Evolutionary conservation across 805 yeast genomes (phyloP).

Genomic region (Saccharomycopsis selenospora): DNA sequence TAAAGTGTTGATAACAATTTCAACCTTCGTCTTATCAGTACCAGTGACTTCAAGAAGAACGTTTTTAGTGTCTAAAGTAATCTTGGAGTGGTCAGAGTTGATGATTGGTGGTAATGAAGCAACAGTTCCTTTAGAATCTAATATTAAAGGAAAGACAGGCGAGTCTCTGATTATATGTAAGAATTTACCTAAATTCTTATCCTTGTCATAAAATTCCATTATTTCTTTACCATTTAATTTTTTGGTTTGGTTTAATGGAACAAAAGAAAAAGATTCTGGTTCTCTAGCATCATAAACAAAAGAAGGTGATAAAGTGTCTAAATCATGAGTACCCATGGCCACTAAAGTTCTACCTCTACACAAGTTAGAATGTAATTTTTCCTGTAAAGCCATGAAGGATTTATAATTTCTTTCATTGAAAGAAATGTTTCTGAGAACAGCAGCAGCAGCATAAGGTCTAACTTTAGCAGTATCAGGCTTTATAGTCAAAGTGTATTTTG

Average conservation of each 20-base stretch:
- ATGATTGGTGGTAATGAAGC: constrained; percentile 96
- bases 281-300: constrained; percentile 81
- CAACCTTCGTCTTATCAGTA: constrained; percentile 90
- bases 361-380: constrained; percentile 87
- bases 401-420: constrained; percentile 84
- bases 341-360: constrained; percentile 97
- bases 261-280: constrained; percentile 69
- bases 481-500: constrained; percentile 59
- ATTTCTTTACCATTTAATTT: constrained; percentile 68
- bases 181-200: constrained; percentile 83
- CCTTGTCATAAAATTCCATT: constrained; percentile 85
- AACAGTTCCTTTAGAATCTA: constrained; percentile 67
- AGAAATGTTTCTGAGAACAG: constrained; percentile 76
- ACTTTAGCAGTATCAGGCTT: constrained; percentile 63
- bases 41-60: constrained; percentile 93
- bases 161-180: constrained; percentile 82
- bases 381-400: constrained; percentile 93
- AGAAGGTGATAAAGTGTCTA: constrained; percentile 71
- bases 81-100: constrained; percentile 86
- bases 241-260: constrained; percentile 66
- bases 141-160: constrained; percentile 85
- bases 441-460: constrained; percentile 93
- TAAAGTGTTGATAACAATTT: constrained; percentile 82
- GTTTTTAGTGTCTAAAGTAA: constrained; percentile 74
- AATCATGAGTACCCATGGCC: constrained; percentile 97